Percentiles rank a stretch among this genome's conserved stretches.
phyloP scores from a whole-genome alignment of 1,139 yeast species.

The Kodamaea arcana region DNA sequence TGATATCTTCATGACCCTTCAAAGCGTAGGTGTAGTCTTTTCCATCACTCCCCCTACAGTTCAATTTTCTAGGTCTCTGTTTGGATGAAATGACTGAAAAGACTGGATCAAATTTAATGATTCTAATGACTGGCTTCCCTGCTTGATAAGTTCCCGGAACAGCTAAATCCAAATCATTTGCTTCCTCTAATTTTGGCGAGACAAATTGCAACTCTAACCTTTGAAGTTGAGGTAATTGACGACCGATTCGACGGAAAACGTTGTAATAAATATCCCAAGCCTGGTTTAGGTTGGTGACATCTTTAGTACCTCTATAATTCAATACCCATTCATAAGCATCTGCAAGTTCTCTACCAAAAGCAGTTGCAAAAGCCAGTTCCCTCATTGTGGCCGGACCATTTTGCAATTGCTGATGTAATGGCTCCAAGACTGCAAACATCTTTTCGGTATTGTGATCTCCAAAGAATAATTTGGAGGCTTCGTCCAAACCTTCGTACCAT shows the following conservation, averaged over 20 bases:
- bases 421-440: conserved; percentile 89
- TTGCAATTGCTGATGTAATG: conserved; percentile 76
- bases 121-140: conserved; percentile 73
- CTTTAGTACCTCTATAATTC: conserved; percentile 80
- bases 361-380: conserved; percentile 88
- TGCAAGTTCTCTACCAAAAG: conserved; percentile 87
- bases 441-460: conserved; percentile 94
- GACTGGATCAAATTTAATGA: conserved; percentile 73
- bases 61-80: conserved; percentile 86
- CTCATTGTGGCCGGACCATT: conserved; percentile 90
- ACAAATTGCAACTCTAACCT: conserved; percentile 88
- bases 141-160: conserved; percentile 92
- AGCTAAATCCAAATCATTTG: conserved; percentile 78
- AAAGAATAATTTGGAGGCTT: conserved; percentile 89
- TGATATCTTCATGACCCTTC: conserved; percentile 96
- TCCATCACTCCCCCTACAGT: conserved; percentile 86
- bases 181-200: conserved; percentile 81
- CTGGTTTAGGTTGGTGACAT: conserved; percentile 83
- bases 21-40: conserved; percentile 74
- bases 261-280: conserved; percentile 97
- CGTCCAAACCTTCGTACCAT: conserved; percentile 98
- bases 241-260: conserved; percentile 85
- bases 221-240: conserved; percentile 84
- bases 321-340: conserved; percentile 95
- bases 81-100: conserved; percentile 90